Base-by-base conservation (phyloP, 768 basidiomycete genomes). In the Boletus patriciae region DNA sequence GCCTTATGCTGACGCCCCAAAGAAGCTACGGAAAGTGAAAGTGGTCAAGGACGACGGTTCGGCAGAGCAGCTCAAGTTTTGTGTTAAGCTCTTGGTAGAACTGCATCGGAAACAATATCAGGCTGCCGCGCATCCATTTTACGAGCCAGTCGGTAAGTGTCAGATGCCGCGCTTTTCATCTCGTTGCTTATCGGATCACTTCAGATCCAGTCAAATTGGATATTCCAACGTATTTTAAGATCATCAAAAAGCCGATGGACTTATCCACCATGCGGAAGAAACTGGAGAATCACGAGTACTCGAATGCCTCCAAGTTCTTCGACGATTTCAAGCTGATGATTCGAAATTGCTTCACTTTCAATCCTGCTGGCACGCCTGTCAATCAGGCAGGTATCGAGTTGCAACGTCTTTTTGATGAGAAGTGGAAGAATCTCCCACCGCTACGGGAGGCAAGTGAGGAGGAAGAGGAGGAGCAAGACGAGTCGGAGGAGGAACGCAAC, bases 211-310 rank as follows among this genome's bases (percentile, higher is more conserved):
- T 85, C 42, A 84, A 83, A 65, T 79, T 94, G 62, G 82, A 87
- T 34, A 81, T 98, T 46, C 96, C 95, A 0, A 78, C 81, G 19
- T 99, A 99, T 72, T 85, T 86, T 3, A 90, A 87, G 73, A 75
- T 96, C 62, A 80, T 99, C 70, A 96, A 94, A 79, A 86, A 85
- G 65, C 97, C 97, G 4, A 98, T 99, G 92, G 97, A 99, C 71
- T 70, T 99, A 57, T 81, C 84, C 12, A 94, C 92, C 10, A 94
- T 99, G 79, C 84, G 85, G 62, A 83, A 77, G 70, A 96, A 94
- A 73, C 79, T 99, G 46, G 90, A 94, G 41, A 78, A 77, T 34
- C 78, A 81, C 50, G 85, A 88, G 58, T 99, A 98, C 69, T 62
- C 81, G 2, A 86, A 79, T n/a, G 87, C 91, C 3, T 77, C 83